Base-by-base conservation (phyloP, 202 grass and related monocot species). In the Hordeum pubiflorum region DNA sequence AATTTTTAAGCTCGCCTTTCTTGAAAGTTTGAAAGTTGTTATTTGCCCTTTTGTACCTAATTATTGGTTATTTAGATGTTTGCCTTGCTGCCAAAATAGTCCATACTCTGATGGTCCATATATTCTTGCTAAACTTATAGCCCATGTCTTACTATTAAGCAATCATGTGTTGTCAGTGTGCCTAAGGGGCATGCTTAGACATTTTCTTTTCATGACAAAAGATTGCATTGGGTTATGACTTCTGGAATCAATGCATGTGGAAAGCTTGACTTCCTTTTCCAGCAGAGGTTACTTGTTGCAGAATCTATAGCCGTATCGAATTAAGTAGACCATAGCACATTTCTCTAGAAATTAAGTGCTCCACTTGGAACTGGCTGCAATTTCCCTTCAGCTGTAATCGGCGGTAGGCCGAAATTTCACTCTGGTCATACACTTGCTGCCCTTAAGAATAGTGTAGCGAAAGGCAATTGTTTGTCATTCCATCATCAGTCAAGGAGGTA, bases 311-410 rank as follows among this genome's bases (percentile, higher is more conserved):
- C 14, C 34, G 12, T 7, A 73, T 26, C 0, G n/a, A 52, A 46
- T 82, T 52, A 9, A 74, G 40, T 60, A 36, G 17, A 48, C 20
- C 15, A 58, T 43, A 60, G 17, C 10, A 71, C 32, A 40, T 20
- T 58, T 39, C 22, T 22, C 34, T 34, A 81, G 50, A 81, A 70
- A 34, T 58, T 12, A 58, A 58, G 50, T 58, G 78, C 64, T 4
- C 27, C 54, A 24, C 18, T 65, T 71, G 59, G 18, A 50, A 9
- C 60, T 50, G 41, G 40, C 60, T 64, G 26, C 18, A 65, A 10
- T 78, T 78, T 78, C 40, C 59, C 59, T 50, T 36, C 27, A 78
- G 31, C 63, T 79, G 32, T 39, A 56, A 78, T 79, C 63, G 38
- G 50, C 44, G 56, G 48, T 27, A 38, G 44, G 63, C 31, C 31